These are phyloP conservation scores for Macrotyloma uniflorum DNA, from an alignment of 306 rosid genomes.

Conservation along the genomic window DNA sequence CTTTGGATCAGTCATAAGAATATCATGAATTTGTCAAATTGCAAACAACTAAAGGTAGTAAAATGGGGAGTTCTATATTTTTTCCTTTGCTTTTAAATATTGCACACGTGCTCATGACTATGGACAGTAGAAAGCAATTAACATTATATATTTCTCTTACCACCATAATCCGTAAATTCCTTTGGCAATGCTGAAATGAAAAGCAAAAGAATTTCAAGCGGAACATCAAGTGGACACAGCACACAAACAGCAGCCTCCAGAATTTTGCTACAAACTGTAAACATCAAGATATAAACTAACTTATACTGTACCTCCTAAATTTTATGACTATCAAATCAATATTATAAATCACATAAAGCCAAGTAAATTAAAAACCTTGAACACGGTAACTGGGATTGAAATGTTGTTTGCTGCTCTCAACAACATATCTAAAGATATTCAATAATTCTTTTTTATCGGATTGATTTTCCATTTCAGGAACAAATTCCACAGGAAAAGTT, in stretches of 20 bases:
- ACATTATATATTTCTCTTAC: constrained; percentile 52
- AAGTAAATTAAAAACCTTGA: constrained; percentile 62
- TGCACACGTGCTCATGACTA: constrained; percentile 16
- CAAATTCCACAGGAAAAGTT: constrained; percentile 42
- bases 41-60: constrained; percentile 2
- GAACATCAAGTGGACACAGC: constrained; percentile 69
- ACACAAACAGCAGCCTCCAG: constrained; percentile 75
- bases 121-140: constrained; percentile 18
- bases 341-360: constrained; percentile 41
- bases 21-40: not conserved
- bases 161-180: constrained; percentile 79
- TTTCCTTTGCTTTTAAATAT: not conserved
- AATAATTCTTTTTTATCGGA: constrained; percentile 56
- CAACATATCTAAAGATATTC: constrained; percentile 74
- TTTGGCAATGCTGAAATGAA: constrained; percentile 86
- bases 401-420: constrained; percentile 92
- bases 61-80: constrained; percentile 16
- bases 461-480: constrained; percentile 45
- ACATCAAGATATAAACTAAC: constrained; percentile 38
- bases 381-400: constrained; percentile 94
- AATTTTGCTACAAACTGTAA: constrained; percentile 78
- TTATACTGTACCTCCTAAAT: constrained; percentile 28
- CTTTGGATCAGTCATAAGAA: constrained; percentile 16
- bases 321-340: constrained; percentile 32
- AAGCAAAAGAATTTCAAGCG: constrained; percentile 69